Percentiles rank a stretch among this genome's conserved stretches.
phyloP scores from a whole-genome alignment of 1,139 yeast genomes.

The Yamadazyma spencermartinsiae region DNA sequence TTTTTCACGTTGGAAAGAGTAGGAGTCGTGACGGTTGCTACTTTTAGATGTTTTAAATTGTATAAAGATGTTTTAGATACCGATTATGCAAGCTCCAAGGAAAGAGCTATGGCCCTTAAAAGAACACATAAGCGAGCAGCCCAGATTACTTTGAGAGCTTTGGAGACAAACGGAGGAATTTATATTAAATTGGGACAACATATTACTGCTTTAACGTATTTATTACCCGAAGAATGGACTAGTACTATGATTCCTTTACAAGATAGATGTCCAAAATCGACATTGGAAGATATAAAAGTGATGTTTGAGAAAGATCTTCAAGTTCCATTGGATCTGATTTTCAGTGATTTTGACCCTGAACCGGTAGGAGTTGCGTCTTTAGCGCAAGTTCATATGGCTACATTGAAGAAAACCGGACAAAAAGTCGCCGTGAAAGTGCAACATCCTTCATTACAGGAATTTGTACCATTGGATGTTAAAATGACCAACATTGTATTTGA shows the following conservation, averaged over 20 bases:
- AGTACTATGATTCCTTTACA: conserved; percentile 91
- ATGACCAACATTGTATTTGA: conserved; percentile 76
- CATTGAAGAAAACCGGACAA: conserved; percentile 56
- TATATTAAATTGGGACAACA: conserved; percentile 96
- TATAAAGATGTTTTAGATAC: conserved; percentile 59
- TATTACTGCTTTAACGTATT: conserved; percentile 84
- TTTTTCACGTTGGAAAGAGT: conserved; percentile 53
- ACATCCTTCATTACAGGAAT: conserved; percentile 84
- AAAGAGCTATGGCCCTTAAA: conserved; percentile 53
- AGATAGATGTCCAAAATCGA: conserved; percentile 84
- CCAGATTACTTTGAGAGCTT: conserved; percentile 69
- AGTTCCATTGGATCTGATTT: conserved; percentile 59
- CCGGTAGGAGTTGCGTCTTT: conserved; percentile 96
- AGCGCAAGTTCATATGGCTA: conserved; percentile 92
- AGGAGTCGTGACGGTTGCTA: conserved; percentile 64
- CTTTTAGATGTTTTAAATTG: conserved; percentile 59
- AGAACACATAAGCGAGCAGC: conserved; percentile 75
- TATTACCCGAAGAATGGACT: conserved; percentile 94
- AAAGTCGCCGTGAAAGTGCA: conserved; percentile 93
- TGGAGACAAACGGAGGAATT: conserved; percentile 87
- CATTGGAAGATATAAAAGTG: conserved; percentile 62
- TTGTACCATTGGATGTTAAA: conserved; percentile 85
- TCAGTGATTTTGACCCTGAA: conserved; percentile 60
- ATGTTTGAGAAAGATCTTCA: conserved; percentile 74
- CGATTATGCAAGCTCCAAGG: conserved; percentile 48